Conservation (phyloP, 2,329 filamentous ascomycete species). For the Trichophyton mentagrophytes region DNA sequence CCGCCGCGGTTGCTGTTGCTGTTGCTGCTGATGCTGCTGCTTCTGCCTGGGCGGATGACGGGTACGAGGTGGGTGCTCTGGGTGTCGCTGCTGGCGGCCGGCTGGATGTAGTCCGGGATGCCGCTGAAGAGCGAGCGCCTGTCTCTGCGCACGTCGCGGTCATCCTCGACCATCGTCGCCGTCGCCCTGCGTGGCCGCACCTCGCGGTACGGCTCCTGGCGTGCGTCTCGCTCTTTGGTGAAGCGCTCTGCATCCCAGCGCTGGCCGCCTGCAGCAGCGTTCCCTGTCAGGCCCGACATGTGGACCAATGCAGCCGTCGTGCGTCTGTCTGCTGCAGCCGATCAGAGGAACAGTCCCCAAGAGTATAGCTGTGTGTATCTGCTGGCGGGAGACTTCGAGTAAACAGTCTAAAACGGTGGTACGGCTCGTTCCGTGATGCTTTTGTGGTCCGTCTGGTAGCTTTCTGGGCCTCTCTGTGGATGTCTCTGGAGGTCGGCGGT, state of each 20-base stretch:
- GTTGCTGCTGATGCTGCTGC: constrained; percentile 21
- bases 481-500: background rate
- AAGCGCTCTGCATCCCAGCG: constrained; percentile 33
- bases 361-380: no score
- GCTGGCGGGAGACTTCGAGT: background rate
- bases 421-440: background rate
- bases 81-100: background rate
- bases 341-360: no score
- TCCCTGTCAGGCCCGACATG: constrained; percentile 1
- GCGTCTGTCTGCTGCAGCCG: no score
- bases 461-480: background rate
- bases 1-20: no score
- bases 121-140: constrained; percentile 1
- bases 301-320: background rate
- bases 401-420: background rate
- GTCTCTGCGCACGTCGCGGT: constrained; percentile 12
- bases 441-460: background rate
- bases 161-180: constrained; percentile 3
- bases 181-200: background rate
- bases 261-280: constrained; percentile 12
- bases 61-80: background rate
- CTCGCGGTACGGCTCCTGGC: constrained; percentile 17
- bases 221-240: constrained; percentile 32
- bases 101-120: background rate
- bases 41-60: constrained; percentile 25